Evolutionary conservation across 2,329 filamentous ascomycete species (phyloP), one percentile per base, ranked within the genome.

Genomic region (Gyromitra esculenta): DNA sequence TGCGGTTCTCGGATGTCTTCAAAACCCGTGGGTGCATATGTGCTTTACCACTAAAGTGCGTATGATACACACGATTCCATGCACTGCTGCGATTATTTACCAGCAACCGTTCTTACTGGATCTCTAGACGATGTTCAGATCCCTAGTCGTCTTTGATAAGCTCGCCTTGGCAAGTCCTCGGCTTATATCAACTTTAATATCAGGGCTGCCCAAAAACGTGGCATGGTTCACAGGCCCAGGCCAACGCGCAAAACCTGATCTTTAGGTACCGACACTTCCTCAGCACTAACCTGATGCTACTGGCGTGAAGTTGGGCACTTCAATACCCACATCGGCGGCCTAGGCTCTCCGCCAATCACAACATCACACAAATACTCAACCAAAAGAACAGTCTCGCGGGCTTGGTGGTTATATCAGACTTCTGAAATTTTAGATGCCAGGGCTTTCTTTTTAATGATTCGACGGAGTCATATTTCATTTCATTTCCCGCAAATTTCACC

Each of bases 1-100:
- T 66, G 35, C 21, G 35, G 45, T 62, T 50, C 56, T 41, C 43
- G 56, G 67, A 60, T 69, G 31, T 69, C 66, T 69, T 60, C 56
- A 37, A 60, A 50, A 65, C 62, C 50, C 25, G 48, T 48, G 18
- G 56, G 18, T 62, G 41, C 41, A 54, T 62, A 67, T 41, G 54
- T 73, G 31, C 45, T 52, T 37, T 67, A n/a, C 25, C 65, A 37
- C 60, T 35, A 25, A 18, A 48, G 37, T 48, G 37, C 52, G 21
- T 43, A 37, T 63, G 21, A 43, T 64, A 21, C 57, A 60, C 41
- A 13, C 37, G 15, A 54, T 45, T 45, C 15, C 43, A 63, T 37
- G 56, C 60, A 41, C 37, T n/a, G 15, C 18, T 21, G 18, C 41
- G 45, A 52, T 15, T 71, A 35, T 37, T 21, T 48, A 59, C 60